Percentiles rank a stretch among this genome's conserved stretches.
phyloP scores from a whole-genome alignment of 495 filamentous ascomycete species.

The Aspergillus ellipticus region DNA sequence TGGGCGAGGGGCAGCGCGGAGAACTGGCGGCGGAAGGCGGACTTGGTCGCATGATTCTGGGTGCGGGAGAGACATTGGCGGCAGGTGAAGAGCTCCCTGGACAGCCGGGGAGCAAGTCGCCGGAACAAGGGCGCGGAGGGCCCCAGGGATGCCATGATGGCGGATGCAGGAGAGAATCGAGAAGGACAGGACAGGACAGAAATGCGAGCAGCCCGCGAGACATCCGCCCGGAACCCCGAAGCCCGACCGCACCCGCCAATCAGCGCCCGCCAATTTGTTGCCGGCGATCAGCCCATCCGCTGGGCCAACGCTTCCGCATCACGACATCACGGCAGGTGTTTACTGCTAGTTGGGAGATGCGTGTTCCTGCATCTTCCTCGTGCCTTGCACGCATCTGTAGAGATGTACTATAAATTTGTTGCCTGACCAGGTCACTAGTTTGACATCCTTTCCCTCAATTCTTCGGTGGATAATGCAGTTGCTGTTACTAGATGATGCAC shows the following conservation, averaged over 20 bases:
- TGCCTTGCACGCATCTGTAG: no score
- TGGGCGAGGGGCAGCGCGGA: constrained; percentile 24
- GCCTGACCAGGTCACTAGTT: no score
- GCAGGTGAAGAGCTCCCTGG: constrained; percentile 56
- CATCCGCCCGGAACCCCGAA: background rate
- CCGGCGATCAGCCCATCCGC: background rate
- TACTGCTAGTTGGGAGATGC: no score
- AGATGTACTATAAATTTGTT: no score
- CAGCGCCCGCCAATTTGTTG: background rate
- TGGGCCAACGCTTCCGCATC: no score
- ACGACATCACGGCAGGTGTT: no score
- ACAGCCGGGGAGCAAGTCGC: constrained; percentile 46
- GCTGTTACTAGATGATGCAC: background rate
- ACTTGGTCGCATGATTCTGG: constrained; percentile 30
- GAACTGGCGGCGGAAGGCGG: constrained; percentile 31
- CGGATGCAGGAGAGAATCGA: constrained; percentile 2
- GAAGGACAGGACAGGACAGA: background rate
- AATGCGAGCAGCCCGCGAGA: background rate
- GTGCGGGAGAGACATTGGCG: constrained; percentile 53
- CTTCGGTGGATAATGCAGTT: background rate
- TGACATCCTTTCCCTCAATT: no score
- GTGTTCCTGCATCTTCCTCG: no score
- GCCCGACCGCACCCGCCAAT: background rate
- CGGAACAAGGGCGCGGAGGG: constrained; percentile 29
- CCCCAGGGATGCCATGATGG: constrained; percentile 37